Base-by-base conservation (phyloP, 169 alveolate species). In the Eimeria brunetti region DNA sequence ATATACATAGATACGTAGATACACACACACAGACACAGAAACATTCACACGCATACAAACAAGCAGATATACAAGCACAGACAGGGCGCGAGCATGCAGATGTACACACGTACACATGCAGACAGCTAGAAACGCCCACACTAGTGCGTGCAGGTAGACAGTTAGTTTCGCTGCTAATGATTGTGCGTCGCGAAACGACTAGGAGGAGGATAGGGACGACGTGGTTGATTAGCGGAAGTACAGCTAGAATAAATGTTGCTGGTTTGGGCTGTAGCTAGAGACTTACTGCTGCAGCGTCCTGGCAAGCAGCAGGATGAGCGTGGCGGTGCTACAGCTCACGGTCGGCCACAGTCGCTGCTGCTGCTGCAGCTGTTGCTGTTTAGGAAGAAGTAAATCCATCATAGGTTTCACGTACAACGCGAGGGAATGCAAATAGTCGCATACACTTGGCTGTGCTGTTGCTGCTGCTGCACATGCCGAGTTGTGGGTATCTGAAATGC, bases 241-340 rank as follows among this genome's bases (percentile, higher is more conserved):
- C 76, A 80, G 69, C 64, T 46, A 41, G 56, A 11, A 78, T 22
- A 27, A 33, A 53, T 84, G 58, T 58, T 36, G 58, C 64, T 12
- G 91, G 78, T 53, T 6, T 38, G 90, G 64, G 78, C 78, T 36
- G 78, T 24, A 4, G 83, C 83, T 24, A 71, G 62, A 12, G 80
- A 33, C 92, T 36, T 69, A 86, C 92, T 86, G 92, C 44, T 86
- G 92, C 81, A 86, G 30, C 12, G 92, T 62, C 92, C 92, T 86
- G 58, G 92, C 73, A 64, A 86, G 92, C 20, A 86, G 92, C 49
- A 86, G 80, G 80, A 86, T 86, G 67, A 86, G 92, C 27, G 92
- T 86, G 64, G 92, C 83, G 67, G 92, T 86, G 83, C 83, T 64
- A 81, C 92, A 86, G 92, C 83, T 86, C 20, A 86, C 36, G n/a